phyloP scores from a whole-genome alignment of 768 basidiomycete genomes.

The Amanita fuliginea region DNA sequence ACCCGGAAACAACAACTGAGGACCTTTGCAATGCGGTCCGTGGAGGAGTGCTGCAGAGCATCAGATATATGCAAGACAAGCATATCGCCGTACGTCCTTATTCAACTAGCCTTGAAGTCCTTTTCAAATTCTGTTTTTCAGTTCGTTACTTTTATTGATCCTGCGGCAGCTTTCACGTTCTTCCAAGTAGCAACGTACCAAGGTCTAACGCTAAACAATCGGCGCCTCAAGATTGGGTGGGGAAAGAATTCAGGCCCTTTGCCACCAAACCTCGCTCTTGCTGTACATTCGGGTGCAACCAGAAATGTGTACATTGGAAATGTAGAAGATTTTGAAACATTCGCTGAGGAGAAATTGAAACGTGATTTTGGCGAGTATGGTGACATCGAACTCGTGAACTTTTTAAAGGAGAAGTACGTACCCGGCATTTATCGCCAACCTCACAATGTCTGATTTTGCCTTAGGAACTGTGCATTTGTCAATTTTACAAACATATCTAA shows the following conservation, averaged over 20 bases:
- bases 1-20: conserved; percentile 90
- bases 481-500: conserved; percentile 94
- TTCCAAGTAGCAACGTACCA: conserved; percentile 87
- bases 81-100: conserved; percentile 74
- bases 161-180: conserved; percentile 87
- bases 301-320: conserved; percentile 96
- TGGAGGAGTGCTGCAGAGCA: conserved; percentile 93
- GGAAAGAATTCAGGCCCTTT: conserved; percentile 91
- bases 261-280: conserved; percentile 71
- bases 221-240: conserved; percentile 95
- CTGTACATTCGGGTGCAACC: conserved; percentile 88
- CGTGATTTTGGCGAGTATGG: conserved; percentile 93
- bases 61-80: conserved; percentile 94
- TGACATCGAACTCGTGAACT: conserved; percentile 95
- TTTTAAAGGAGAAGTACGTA: conserved; percentile 84
- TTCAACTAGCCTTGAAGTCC: conserved; percentile 1
- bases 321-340: conserved; percentile 90
- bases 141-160: conserved; percentile 97
- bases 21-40: conserved; percentile 95
- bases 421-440: not conserved
- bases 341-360: conserved; percentile 82
- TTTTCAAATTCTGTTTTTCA: conserved; percentile 18
- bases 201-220: conserved; percentile 85
- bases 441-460: conserved; percentile 4
- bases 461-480: conserved; percentile 89